A percentile compares a stretch with the other conserved stretches of the same genome.
phyloP scores from a whole-genome alignment of 345 rosid species.

The Erodium maritimum region DNA sequence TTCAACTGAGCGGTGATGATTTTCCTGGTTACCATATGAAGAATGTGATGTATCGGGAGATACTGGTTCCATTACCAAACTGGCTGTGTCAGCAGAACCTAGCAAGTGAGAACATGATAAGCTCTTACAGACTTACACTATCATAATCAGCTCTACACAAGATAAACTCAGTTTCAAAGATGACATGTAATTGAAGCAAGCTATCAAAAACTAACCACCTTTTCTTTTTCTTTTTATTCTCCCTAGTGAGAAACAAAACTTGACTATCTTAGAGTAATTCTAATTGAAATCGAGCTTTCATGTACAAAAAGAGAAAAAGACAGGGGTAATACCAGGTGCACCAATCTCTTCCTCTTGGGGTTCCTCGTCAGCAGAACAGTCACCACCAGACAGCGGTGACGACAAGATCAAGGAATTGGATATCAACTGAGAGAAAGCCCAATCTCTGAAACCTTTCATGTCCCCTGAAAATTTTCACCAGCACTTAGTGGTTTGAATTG shows the following conservation, averaged over 20 bases:
- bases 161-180: neutral
- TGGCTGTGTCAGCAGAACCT: conserved; percentile 26
- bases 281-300: neutral
- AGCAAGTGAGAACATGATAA: conserved; percentile 7
- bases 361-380: conserved; percentile 26
- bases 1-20: conserved; percentile 24
- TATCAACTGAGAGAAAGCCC: conserved; percentile 47
- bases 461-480: conserved; percentile 10
- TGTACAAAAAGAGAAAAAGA: neutral
- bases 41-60: conserved; percentile 27
- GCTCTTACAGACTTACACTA: conserved; percentile 10
- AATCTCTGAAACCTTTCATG: conserved; percentile 78
- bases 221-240: neutral
- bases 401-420: conserved; percentile 52
- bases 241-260: neutral
- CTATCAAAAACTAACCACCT: neutral
- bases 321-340: conserved; percentile 29
- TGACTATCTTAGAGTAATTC: neutral
- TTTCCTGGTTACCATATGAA: conserved; percentile 27
- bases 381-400: conserved; percentile 40
- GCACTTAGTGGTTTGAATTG: neutral
- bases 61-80: conserved; percentile 21
- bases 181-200: neutral
- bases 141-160: neutral
- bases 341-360: conserved; percentile 20